A percentile compares a stretch with the other conserved stretches of the same genome.
Conservation (phyloP, 2,329 filamentous ascomycete genomes). For the Colletotrichum eremochloae region DNA sequence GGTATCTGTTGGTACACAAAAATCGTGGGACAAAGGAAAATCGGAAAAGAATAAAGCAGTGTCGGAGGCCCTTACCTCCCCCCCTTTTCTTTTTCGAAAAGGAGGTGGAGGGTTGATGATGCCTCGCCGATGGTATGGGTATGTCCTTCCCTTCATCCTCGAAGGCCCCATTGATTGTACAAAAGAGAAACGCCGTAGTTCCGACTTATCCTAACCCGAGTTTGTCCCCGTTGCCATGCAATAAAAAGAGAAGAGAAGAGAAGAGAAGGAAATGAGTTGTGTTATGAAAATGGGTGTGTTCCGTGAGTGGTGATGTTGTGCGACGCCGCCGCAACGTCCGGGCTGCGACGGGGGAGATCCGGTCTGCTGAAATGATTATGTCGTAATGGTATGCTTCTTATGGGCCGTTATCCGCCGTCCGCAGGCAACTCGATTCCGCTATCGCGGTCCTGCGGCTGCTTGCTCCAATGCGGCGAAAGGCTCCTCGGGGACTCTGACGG, state of each 20-base stretch:
- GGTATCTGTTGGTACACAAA: constrained; percentile 44
- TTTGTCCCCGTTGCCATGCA: constrained; percentile 26
- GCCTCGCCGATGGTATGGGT: constrained; percentile 32
- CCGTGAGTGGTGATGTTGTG: constrained; percentile 44
- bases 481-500: constrained; percentile 22
- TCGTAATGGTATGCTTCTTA: background rate
- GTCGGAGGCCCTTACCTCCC: background rate
- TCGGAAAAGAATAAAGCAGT: constrained; percentile 25
- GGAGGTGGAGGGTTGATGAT: background rate
- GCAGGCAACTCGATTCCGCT: constrained; percentile 64
- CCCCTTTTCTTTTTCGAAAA: background rate
- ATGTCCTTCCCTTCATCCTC: constrained; percentile 18
- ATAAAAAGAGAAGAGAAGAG: background rate
- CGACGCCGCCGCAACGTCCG: constrained; percentile 40
- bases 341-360: constrained; percentile 38
- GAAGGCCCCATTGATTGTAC: constrained; percentile 9
- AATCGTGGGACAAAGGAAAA: constrained; percentile 40
- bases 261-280: background rate
- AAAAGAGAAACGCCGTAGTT: constrained; percentile 39
- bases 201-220: constrained; percentile 33
- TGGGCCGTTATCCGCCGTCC: constrained; percentile 51
- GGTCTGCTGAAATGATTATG: constrained; percentile 32
- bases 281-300: constrained; percentile 21
- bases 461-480: constrained; percentile 38
- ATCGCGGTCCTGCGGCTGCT: constrained; percentile 58